These are phyloP conservation scores for Emmonsiellopsis sp. DNA, from an alignment of 2,329 filamentous ascomycete genomes.

Conservation along the genomic window DNA sequence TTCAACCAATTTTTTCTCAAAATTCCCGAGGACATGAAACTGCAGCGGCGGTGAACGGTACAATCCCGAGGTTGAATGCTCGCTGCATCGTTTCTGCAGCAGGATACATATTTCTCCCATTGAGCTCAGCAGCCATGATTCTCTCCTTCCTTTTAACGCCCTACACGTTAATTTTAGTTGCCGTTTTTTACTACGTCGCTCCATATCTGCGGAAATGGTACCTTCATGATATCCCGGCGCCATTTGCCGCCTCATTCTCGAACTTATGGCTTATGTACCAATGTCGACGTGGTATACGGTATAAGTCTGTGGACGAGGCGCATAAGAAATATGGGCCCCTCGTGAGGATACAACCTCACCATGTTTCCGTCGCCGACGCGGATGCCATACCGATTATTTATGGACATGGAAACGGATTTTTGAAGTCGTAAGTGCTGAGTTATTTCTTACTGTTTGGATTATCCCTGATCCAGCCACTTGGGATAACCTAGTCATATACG, in stretches of 20 bases:
- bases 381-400: constrained; percentile 69
- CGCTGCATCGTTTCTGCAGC: background rate
- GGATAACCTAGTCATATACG: background rate
- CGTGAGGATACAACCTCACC: constrained; percentile 73
- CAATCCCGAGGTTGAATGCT: too few relatives aligned
- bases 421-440: constrained; percentile 51
- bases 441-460: background rate
- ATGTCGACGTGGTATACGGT: constrained; percentile 56
- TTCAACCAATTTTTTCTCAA: too few relatives aligned
- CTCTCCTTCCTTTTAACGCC: constrained; percentile 22
- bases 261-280: constrained; percentile 71
- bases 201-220: constrained; percentile 44
- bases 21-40: too few relatives aligned
- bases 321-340: constrained; percentile 72
- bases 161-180: constrained; percentile 38
- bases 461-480: background rate
- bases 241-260: constrained; percentile 53
- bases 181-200: constrained; percentile 46
- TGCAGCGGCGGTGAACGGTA: too few relatives aligned
- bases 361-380: constrained; percentile 72
- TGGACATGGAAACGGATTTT: constrained; percentile 66
- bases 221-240: constrained; percentile 43
- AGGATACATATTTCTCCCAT: background rate
- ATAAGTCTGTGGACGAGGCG: constrained; percentile 54
- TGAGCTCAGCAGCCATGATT: constrained; percentile 17